Conservation (phyloP, 1,139 yeast species). For the Candida tropicalis region DNA sequence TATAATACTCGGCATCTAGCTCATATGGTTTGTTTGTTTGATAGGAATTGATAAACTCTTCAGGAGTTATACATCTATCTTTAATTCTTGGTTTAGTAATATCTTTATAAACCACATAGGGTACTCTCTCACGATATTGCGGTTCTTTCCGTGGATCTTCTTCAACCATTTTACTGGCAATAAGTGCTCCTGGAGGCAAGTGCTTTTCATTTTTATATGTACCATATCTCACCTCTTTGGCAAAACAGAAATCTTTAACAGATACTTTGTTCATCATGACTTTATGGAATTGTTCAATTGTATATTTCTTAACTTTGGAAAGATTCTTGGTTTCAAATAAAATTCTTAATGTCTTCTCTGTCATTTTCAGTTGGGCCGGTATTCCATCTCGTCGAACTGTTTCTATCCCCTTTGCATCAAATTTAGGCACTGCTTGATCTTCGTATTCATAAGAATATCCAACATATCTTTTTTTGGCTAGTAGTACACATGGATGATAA, state of each 20-base stretch:
- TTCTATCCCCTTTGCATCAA: constrained; percentile 97
- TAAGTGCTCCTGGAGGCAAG: constrained; percentile 89
- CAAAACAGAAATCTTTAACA: constrained; percentile 85
- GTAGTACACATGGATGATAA: constrained; percentile 79
- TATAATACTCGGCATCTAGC: constrained; percentile 83
- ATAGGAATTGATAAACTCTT: constrained; percentile 55
- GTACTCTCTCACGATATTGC: constrained; percentile 85
- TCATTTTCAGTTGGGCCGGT: constrained; percentile 85
- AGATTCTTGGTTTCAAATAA: constrained; percentile 76
- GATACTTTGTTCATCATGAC: constrained; percentile 63
- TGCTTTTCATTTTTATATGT: constrained; percentile 70
- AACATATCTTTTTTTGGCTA: constrained; percentile 88
- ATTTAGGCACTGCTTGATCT: constrained; percentile 58
- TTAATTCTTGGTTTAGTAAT: constrained; percentile 63
- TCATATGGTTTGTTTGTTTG: constrained; percentile 35
- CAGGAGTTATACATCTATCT: constrained; percentile 82
- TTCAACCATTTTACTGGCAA: constrained; percentile 63
- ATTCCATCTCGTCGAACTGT: constrained; percentile 93
- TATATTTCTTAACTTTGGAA: constrained; percentile 66
- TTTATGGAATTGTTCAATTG: constrained; percentile 65
- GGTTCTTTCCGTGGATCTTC: constrained; percentile 78
- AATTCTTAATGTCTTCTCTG: constrained; percentile 66
- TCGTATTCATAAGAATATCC: constrained; percentile 73
- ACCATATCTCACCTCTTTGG: constrained; percentile 87
- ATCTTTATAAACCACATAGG: constrained; percentile 79